A percentile compares a stretch with the other conserved stretches of the same genome.
These are phyloP conservation scores for Eucalyptus cladocalyx DNA, from an alignment of 345 rosid genomes.

Conservation along the genomic window DNA sequence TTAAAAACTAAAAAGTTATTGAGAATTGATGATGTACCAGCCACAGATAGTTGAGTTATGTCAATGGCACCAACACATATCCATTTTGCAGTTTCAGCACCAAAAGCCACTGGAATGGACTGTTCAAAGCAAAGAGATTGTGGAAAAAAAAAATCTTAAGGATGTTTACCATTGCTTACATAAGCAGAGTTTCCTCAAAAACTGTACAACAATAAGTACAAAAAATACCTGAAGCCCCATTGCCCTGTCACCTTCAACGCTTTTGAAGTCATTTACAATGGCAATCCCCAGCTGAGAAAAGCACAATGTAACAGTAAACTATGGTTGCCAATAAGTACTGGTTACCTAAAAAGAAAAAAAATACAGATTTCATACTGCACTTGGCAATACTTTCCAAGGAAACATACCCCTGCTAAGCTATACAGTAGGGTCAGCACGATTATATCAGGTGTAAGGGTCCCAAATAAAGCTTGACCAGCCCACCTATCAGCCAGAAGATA, in stretches of 20 bases:
- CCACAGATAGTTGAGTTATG: constrained; percentile 84
- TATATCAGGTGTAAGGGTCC: constrained; percentile 88
- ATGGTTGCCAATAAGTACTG: neutral
- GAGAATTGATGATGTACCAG: constrained; percentile 35
- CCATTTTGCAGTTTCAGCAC: constrained; percentile 98
- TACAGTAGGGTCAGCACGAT: constrained; percentile 89
- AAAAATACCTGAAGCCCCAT: constrained; percentile 74
- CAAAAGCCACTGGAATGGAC: constrained; percentile 98
- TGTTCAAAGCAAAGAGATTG: constrained; percentile 2
- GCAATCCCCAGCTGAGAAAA: constrained; percentile 75
- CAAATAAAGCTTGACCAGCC: constrained; percentile 99
- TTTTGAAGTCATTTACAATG: constrained; percentile 95
- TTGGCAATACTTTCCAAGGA: neutral
- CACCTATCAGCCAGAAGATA: constrained; percentile 46
- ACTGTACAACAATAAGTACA: neutral
- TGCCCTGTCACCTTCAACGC: constrained; percentile 93
- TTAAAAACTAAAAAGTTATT: neutral
- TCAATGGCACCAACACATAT: constrained; percentile 97
- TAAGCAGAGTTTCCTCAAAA: neutral
- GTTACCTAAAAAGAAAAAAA: neutral
- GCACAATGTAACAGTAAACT: neutral
- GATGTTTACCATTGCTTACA: neutral
- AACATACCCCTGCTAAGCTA: constrained; percentile 90
- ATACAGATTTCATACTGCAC: neutral
- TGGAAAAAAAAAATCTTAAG: neutral